These are phyloP conservation scores for Incumbomyces lentus DNA, from an alignment of 2,329 filamentous ascomycete species.

Conservation along the genomic window DNA sequence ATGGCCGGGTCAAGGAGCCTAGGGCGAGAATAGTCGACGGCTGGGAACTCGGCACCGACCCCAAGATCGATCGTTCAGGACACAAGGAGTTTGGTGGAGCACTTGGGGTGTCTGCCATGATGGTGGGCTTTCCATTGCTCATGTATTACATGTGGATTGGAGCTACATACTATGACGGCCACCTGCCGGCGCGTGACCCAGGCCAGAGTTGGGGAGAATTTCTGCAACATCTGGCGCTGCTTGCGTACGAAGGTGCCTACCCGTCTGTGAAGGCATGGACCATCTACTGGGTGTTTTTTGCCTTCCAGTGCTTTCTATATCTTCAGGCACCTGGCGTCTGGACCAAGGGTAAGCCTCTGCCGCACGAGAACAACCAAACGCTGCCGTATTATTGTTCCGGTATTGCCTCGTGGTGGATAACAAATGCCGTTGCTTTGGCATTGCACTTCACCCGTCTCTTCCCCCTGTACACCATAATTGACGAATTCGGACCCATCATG, in stretches of 20 bases:
- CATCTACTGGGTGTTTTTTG: constrained; percentile 90
- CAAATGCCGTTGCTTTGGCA: constrained; percentile 57
- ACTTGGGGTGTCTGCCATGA: constrained; percentile 68
- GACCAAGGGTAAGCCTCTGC: constrained; percentile 77
- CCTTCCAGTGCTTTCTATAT: constrained; percentile 76
- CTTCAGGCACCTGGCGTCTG: constrained; percentile 77
- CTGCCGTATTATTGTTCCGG: constrained; percentile 92
- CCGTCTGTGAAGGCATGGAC: constrained; percentile 73
- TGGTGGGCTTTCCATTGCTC: constrained; percentile 82
- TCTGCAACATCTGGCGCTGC: constrained; percentile 54
- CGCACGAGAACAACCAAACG: constrained; percentile 72
- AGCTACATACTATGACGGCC: constrained; percentile 81
- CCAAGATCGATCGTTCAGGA: constrained; percentile 38
- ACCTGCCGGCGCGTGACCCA: constrained; percentile 56
- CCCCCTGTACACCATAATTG: constrained; percentile 81
- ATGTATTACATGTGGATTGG: constrained; percentile 99
- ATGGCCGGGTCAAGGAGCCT: constrained; percentile 12
- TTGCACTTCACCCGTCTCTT: constrained; percentile 79
- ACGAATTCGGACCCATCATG: constrained; percentile 89
- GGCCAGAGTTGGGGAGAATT: constrained; percentile 65
- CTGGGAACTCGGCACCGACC: constrained; percentile 32
- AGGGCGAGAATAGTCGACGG: constrained; percentile 28
- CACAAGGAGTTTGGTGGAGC: constrained; percentile 79
- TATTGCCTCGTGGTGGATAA: constrained; percentile 77
- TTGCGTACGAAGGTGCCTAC: constrained; percentile 76